Evolutionary conservation across 2,329 filamentous ascomycete species (phyloP), one percentile per base, ranked within the genome.

Genomic region (Zasmidium cellare): DNA sequence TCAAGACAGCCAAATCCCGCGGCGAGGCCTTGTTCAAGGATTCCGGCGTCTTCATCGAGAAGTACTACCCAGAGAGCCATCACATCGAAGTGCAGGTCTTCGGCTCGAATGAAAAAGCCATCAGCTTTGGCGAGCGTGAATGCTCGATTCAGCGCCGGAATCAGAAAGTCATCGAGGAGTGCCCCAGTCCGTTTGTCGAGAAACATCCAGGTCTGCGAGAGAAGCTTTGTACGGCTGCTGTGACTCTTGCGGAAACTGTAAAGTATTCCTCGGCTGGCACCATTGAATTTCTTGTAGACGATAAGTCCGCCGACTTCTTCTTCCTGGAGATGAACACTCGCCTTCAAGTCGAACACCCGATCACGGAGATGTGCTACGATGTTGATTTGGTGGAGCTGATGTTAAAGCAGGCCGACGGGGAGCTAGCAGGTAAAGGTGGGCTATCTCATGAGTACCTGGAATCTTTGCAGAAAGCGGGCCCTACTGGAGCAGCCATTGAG

Each of bases 51-150:
- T 84, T 96, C 59, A 88, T 96, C 22, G 91, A 96, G 75, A 87
- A 86, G 64, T 96, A 91, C 72, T 90, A 92, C 68, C 83, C 88
- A 18, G 84, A 87, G 0, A 90, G 89, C 41, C 84, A 90, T 56
- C 92, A 96, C 70, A 90, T 96, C 57, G 92, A 96, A 74, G 90
- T 96, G 3, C 92, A 96, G 71, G 84, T 96, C 16, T 94, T 96
- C 73, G 92, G 91, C 46, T 28, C 25, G 25, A 92, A 96, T 70
- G 86, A 91, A 1, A 85, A 89, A 70, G 91, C 88, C 16, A 87
- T 96, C 9, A 87, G 89, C n/a, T 84, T 96, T 25, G 91, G 91
- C 19, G 92, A 96, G 76, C 82, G 92, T 56, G 92, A 96, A 72
- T 96, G 92, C 75, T 93, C 89, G 52, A 83, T 96, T 12, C 92